These are phyloP conservation scores for Carnegiea gigantea DNA, from an alignment of 179 eudicot genomes.

Conservation along the genomic window DNA sequence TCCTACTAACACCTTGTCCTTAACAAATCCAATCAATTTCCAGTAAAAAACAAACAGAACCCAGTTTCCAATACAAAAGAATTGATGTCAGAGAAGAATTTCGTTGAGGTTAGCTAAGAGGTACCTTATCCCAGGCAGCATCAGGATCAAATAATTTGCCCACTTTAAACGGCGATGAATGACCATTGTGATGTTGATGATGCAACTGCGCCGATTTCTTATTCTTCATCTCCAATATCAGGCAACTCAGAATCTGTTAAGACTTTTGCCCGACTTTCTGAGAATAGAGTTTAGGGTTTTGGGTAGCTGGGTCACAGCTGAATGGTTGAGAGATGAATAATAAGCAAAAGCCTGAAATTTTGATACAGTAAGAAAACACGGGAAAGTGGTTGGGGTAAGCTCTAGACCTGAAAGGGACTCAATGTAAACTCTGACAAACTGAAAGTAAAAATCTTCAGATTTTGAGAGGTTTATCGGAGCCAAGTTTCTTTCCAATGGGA, in stretches of 20 bases:
- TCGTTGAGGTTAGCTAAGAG: background rate
- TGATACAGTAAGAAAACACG: no score
- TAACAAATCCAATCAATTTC: background rate
- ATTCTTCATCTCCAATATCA: constrained; percentile 29
- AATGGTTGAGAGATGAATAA: background rate
- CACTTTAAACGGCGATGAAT: constrained; percentile 65
- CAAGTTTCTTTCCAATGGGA: background rate
- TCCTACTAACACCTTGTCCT: background rate
- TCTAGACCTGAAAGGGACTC: background rate
- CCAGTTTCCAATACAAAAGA: background rate
- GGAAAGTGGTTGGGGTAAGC: no score
- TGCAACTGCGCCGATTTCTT: constrained; percentile 58
- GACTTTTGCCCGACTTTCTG: background rate
- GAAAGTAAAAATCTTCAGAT: background rate
- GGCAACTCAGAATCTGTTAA: background rate
- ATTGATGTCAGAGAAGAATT: background rate
- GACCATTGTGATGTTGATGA: constrained; percentile 54
- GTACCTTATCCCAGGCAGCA: constrained; percentile 94
- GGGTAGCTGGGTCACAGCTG: background rate
- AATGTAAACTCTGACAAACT: background rate
- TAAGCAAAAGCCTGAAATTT: no score
- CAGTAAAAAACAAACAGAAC: constrained; percentile 15
- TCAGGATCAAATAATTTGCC: constrained; percentile 86
- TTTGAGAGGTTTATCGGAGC: no score
- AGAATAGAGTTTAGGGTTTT: constrained; percentile 19